A percentile compares a stretch with the other conserved stretches of the same genome.
These are phyloP conservation scores for Sarcomyxa edulis DNA, from an alignment of 768 basidiomycete genomes.

Conservation along the genomic window DNA sequence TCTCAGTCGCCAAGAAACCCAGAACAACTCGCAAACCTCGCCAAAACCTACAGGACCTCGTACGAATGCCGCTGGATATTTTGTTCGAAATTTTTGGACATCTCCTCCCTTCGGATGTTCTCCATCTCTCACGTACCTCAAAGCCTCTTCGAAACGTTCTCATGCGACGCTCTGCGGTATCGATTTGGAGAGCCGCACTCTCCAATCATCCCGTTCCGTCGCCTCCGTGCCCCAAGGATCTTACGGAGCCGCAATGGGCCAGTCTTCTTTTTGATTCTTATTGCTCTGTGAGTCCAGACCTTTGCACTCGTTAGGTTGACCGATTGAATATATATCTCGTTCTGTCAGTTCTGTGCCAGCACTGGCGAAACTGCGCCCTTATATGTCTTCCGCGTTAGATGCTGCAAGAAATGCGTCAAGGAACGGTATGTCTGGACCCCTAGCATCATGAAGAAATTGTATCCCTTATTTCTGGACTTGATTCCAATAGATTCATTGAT, in stretches of 20 bases:
- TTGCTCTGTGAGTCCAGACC: conserved; percentile 33
- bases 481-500: no score
- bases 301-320: not conserved
- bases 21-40: no score
- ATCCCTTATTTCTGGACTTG: no score
- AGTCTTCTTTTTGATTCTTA: conserved; percentile 47
- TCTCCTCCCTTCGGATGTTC: conserved; percentile 42
- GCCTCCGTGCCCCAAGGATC: conserved; percentile 40
- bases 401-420: conserved; percentile 13
- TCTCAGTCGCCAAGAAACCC: no score
- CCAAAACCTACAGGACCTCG: no score
- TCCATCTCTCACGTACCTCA: conserved; percentile 44
- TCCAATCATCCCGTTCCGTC: conserved; percentile 35
- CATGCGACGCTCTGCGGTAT: conserved; percentile 37
- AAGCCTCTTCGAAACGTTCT: conserved; percentile 45
- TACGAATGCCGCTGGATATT: no score
- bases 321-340: no score
- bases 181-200: conserved; percentile 44
- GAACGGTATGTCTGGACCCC: no score
- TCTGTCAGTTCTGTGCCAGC: conserved; percentile 5
- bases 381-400: conserved; percentile 11
- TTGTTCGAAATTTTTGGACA: conserved; percentile 50
- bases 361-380: conserved; percentile 8
- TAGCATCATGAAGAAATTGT: conserved; percentile 9
- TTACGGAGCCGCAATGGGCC: conserved; percentile 46